Conservation (phyloP, 768 basidiomycete genomes). For the Termitomyces sp. region DNA sequence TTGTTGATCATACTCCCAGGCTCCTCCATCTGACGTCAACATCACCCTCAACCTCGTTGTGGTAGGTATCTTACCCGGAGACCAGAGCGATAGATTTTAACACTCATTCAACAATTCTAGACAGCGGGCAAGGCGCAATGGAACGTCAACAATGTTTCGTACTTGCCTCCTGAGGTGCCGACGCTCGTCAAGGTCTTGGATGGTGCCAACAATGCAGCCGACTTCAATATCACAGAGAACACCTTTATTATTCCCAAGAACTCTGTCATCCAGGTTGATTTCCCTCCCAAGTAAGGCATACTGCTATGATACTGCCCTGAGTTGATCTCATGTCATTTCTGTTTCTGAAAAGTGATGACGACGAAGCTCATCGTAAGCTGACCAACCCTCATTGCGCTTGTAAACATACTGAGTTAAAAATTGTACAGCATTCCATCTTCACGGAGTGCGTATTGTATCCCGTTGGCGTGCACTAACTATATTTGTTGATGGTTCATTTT, state of each 20-base stretch:
- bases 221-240: conserved; percentile 30
- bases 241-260: conserved; percentile 36
- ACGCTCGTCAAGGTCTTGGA: conserved; percentile 32
- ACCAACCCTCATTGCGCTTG: neutral
- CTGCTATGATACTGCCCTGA: no score
- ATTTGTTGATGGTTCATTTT: neutral
- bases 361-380: conserved; percentile 25
- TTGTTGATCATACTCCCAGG: conserved; percentile 1
- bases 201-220: conserved; percentile 23
- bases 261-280: conserved; percentile 32
- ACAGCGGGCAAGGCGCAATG: conserved; percentile 21
- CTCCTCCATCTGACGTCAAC: conserved; percentile 21
- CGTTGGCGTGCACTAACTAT: neutral
- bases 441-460: conserved; percentile 19
- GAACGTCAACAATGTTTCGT: conserved; percentile 30
- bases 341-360: conserved; percentile 15
- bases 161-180: conserved; percentile 23
- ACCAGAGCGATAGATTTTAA: neutral
- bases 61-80: conserved; percentile 4
- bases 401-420: neutral
- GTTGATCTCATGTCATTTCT: neutral
- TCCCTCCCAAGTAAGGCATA: conserved; percentile 22
- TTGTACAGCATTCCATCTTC: conserved; percentile 26
- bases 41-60: conserved; percentile 22
- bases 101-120: neutral